Base-by-base conservation (phyloP, 2,329 filamentous ascomycete genomes). In the Neonectria sp. region DNA sequence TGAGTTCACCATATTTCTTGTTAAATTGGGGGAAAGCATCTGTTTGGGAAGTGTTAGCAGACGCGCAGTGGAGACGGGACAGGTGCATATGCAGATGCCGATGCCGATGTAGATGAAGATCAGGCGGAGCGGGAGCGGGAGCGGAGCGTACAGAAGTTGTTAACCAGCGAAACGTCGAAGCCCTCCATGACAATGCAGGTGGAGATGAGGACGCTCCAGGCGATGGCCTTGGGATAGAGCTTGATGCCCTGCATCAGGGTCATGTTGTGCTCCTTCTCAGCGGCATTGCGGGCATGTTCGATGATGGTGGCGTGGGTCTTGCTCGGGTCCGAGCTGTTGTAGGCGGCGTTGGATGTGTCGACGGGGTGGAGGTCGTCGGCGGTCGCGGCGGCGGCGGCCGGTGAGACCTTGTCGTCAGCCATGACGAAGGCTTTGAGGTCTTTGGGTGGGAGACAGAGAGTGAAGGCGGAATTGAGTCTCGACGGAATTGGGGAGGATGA, bases 101-200 rank as follows among this genome's bases (percentile, higher is more conserved):
- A 45, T 45, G n/a, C n/a, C 21, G 40, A 45, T 45, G 40, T 21
- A 43, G 40, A 43, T 43, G n/a, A n/a, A 45, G 40, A 45, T 45
- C 15, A 40, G 35, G 35, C 35, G 35, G 35, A 35, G 33, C 33
- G 13, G 15, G 17, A 6, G 13, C 33, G 37, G 5, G 17, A 8
- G 27, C 15, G 48, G 17, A 52, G 24, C 70, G 75, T 81, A 82
- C 89, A 95, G 77, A 96, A 94, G 81, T 95, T 95, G 83, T 92
- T 94, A 75, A 96, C 89, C 60, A 97, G 84, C 75, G 89, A 91
- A 65, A 96, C 86, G 77, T 97, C 94, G 82, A 95, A 97, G 37
- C 93, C 94, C 80, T 97, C 94, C 95, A 97, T 97, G 75, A 89
- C 90, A 76, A 97, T 96, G 78, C 93, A 95, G 0, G 93, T 95